Evolutionary conservation across 495 filamentous ascomycete genomes (phyloP), one percentile per base, ranked within the genome.

Genomic region (Penicillium dipodomyicola): DNA sequence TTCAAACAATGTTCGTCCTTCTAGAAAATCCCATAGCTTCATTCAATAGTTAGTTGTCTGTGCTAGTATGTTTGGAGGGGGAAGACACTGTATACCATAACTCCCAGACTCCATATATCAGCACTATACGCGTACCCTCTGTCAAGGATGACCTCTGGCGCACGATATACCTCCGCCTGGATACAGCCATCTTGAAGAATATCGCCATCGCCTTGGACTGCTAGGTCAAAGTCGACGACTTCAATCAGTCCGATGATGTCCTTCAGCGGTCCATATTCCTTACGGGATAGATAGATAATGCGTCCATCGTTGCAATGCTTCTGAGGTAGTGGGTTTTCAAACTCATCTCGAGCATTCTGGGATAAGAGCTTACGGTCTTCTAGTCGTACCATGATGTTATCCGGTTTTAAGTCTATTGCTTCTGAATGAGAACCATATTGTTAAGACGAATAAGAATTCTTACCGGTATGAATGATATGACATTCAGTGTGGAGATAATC

Each of bases 31-130:
- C 72, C 67, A 76, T 43, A 76, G 33, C 74, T 74, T 40, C 50
- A 44, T 41, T 41, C 22, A 29, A 32, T 29, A 14, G 51, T 45
- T 54, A 54, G 39, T 33, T 44, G n/a, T 45, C 14, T 45, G 22
- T 7, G 7, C 43, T 27, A 45, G 39, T 45, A 43, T 29, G 6
- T 44, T 1, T 15, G 37, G 33, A 2, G 20, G 20, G 20, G 22
- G 22, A 25, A 39, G 12, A 19, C 0, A 42, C 51, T 17, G 27
- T 60, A 49, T 61, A 78, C 74, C 54, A 77, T 69, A 39, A 70
- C 67, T 49, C 72, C 74, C 23, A 72, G 56, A 57, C 67, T 77
- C 76, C 77, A 79, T 43, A 80, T 77, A 62, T 79, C 74, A 15
- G 74, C 71, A 37, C 65, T 72, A 30, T 65, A 62, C 44, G 65